Evolutionary conservation across 352 stramenopile species (phyloP), one percentile per base, ranked within the genome.

Genomic region (Globisporangium sylvaticum): DNA sequence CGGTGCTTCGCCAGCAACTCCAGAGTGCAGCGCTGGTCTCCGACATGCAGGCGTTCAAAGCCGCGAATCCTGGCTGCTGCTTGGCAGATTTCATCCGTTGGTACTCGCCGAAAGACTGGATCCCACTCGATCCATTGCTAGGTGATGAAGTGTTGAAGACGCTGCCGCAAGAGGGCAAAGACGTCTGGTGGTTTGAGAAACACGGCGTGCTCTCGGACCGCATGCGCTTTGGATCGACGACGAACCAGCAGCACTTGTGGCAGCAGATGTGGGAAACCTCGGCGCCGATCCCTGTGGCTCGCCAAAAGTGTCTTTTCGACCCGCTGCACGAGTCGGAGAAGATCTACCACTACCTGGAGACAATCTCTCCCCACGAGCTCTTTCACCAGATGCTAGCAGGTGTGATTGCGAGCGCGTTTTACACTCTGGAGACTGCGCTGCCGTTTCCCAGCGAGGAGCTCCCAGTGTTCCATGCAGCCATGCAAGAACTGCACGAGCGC

Each of bases 1-100:
- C 85, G 10, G 80, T 86, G 58, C 67, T 92, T 18, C 79, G 87
- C 0, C 87, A 92, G 57, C 82, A 92, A 53, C 80, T 95, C 29
- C 84, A 93, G 64, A 93, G 83, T 61, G 79, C 77, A 20, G 72
- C 80, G 18, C 63, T 95, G 34, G 68, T 95, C 0, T 93, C 87
- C 4, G 87, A 93, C 53, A 95, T 95, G 87, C 84, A 93, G 75
- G 82, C 87, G 0, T 95, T 95, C 62, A 95, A 95, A 65, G 87
- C 87, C 52, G 83, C 87, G 8, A 95, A 95, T 42, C 81, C 84
- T 18, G 73, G 71, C 2, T 74, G 71, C 22, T 91, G 78, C 34
- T 70, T 95, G 4, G 80, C 81, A 5, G 87, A 95, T 63, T 95
- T 95, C 32, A 88, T 95, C 48, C 85, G 85, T 1, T 93, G 84